Conservation (phyloP, 2,329 filamentous ascomycete genomes). For the Pezicula rhizophila region DNA sequence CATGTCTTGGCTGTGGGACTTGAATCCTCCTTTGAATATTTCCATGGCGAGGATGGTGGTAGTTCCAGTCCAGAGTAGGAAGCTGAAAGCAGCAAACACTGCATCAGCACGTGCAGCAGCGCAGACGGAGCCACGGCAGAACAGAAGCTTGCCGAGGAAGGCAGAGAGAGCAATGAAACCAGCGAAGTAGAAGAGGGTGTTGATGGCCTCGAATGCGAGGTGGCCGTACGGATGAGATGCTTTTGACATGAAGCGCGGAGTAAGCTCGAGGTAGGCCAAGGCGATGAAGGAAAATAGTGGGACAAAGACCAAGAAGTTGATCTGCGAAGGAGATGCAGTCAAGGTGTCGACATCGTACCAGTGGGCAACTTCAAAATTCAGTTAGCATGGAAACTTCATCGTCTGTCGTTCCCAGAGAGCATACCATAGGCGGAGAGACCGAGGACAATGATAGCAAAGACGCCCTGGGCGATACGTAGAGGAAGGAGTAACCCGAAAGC, state of each 20-base stretch:
- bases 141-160: slow-evolving; percentile 48
- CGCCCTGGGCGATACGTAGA: slow-evolving; percentile 39
- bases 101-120: slow-evolving; percentile 46
- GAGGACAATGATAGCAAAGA: slow-evolving; percentile 40
- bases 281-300: slow-evolving; percentile 50
- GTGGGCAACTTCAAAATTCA: slow-evolving; percentile 42
- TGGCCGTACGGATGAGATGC: slow-evolving; percentile 43
- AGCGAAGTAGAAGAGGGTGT: slow-evolving; percentile 51
- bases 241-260: slow-evolving; percentile 33
- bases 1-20: slow-evolving; percentile 18
- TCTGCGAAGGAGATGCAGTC: slow-evolving; percentile 45
- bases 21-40: slow-evolving; percentile 38
- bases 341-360: slow-evolving; percentile 54
- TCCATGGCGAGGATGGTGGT: slow-evolving; percentile 40
- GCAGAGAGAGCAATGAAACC: slow-evolving; percentile 53
- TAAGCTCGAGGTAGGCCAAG: slow-evolving; percentile 45
- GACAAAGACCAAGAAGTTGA: slow-evolving; percentile 53
- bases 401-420: not conserved
- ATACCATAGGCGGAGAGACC: slow-evolving; percentile 45
- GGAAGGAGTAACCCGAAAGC: slow-evolving; percentile 33
- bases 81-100: slow-evolving; percentile 48
- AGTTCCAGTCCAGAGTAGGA: slow-evolving; percentile 46
- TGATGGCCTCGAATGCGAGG: slow-evolving; percentile 44
- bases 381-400: not conserved
- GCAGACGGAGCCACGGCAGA: slow-evolving; percentile 54